These are phyloP conservation scores for Heterobasidion irregulare DNA, from an alignment of 1,284 basidiomycete species.

Conservation along the genomic window DNA sequence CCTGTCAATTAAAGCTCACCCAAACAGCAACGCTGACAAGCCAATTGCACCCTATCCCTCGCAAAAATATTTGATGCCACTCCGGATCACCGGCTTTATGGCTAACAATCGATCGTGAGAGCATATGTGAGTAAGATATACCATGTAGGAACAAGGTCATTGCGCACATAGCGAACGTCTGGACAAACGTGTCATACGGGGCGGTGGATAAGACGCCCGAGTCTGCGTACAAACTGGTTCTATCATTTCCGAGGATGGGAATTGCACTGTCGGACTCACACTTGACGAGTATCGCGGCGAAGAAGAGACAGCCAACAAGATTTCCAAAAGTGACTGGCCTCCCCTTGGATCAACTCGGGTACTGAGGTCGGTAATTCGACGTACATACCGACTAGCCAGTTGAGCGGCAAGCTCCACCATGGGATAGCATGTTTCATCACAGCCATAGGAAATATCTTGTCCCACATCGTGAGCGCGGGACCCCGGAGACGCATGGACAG, in stretches of 20 bases:
- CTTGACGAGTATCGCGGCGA: conserved; percentile 57
- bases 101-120: conserved; percentile 22
- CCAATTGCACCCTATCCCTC: conserved; percentile 77
- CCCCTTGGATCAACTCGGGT: not conserved
- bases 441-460: conserved; percentile 62
- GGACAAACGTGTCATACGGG: conserved; percentile 49
- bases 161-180: conserved; percentile 45
- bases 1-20: conserved; percentile 30
- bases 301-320: conserved; percentile 63
- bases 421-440: conserved; percentile 50
- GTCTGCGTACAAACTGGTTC: conserved; percentile 24
- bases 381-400: conserved; percentile 56
- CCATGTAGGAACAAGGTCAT: not conserved
- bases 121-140: not conserved
- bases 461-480: not conserved
- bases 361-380: not conserved
- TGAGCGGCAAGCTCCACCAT: conserved; percentile 58
- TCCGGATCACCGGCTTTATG: conserved; percentile 54
- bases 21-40: conserved; percentile 73
- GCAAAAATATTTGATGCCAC: conserved; percentile 70
- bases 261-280: conserved; percentile 29
- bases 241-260: not conserved
- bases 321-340: conserved; percentile 61
- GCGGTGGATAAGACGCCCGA: conserved; percentile 46
- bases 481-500: not conserved